Evolutionary conservation across 768 basidiomycete species (phyloP), one percentile per base, ranked within the genome.

Genomic region (Obba rivulosa): DNA sequence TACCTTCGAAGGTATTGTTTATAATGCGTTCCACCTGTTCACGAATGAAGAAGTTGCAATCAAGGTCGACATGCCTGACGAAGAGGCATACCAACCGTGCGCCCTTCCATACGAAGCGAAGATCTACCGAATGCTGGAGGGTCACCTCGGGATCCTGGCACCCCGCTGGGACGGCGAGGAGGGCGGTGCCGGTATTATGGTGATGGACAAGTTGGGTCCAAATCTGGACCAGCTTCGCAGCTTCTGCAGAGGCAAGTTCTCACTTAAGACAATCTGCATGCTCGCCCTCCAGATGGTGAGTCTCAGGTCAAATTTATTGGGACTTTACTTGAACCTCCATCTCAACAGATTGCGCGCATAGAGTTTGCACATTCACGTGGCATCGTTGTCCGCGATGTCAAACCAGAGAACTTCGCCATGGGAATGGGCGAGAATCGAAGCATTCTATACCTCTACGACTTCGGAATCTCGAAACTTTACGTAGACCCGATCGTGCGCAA

Each of bases 211-310:
- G 14, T 47, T 64, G 2, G 62, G 62, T 8, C 55, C 56, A 1
- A 50, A 25, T 11, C 54, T 64, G 5, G 48, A 57, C 24, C 23
- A 48, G 2, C 38, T 62, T 9, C 40, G 31, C 1, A 35, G 45
- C 16, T 17, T 58, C 3, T 63, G 59, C 45, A 46, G 58, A 41
- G 50, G 54, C 0, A 39, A 35, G 13, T 49, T 63, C 21, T 25
- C 50, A 5, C 16, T 60, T 17, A 58, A 57, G 43, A 62, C 59
- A 2, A 53, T 61, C 11, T 43, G 51, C 21, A 57, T 62, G 58
- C 42, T 63, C 0, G 59, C 41, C 5, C 43, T 53, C 8, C 62
- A 63, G 43, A 55, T 63, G 57, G 62, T 62, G 28, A 39, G 48
- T 31, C 18, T 3, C 8, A 8, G 10, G 18, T 8, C n/a, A n/a